phyloP scores from a whole-genome alignment of 768 basidiomycete species.

The Russula lepida region DNA sequence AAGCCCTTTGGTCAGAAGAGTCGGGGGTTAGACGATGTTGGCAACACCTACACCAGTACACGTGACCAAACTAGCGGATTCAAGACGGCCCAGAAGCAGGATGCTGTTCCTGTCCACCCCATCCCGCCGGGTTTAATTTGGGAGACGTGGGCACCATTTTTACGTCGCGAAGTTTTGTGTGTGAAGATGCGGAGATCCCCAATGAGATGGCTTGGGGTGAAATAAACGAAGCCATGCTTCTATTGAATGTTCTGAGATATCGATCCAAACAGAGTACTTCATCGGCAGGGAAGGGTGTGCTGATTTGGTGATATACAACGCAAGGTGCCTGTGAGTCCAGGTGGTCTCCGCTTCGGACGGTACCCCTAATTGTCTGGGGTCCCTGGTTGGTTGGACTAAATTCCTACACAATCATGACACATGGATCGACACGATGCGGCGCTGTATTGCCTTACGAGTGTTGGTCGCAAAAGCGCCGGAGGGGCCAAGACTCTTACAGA shows the following conservation, averaged over 20 bases:
- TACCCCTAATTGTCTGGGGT: background rate
- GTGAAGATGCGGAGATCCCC: slow-evolving; percentile 10
- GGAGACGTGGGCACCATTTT: background rate
- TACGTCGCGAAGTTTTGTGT: slow-evolving; percentile 8
- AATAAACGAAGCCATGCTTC: slow-evolving; percentile 6
- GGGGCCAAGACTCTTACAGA: background rate
- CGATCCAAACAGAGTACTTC: slow-evolving; percentile 12
- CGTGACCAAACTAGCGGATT: slow-evolving; percentile 4
- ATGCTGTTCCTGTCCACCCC: background rate
- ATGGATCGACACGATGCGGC: background rate
- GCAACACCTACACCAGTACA: background rate
- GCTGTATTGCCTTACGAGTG: background rate
- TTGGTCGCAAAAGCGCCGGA: background rate
- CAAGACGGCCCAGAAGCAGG: slow-evolving; percentile 5
- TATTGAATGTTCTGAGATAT: slow-evolving; percentile 13
- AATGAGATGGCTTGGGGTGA: slow-evolving; percentile 4
- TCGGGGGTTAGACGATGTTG: background rate
- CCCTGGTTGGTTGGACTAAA: background rate
- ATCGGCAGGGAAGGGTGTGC: background rate
- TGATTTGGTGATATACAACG: background rate
- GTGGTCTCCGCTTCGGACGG: background rate
- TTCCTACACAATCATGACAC: background rate
- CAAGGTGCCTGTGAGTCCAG: background rate
- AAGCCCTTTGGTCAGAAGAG: background rate
- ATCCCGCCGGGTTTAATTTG: slow-evolving; percentile 6